These are phyloP conservation scores for Entrophospora sp. DNA, from an alignment of 192 early-diverging fungal species.

Conservation along the genomic window DNA sequence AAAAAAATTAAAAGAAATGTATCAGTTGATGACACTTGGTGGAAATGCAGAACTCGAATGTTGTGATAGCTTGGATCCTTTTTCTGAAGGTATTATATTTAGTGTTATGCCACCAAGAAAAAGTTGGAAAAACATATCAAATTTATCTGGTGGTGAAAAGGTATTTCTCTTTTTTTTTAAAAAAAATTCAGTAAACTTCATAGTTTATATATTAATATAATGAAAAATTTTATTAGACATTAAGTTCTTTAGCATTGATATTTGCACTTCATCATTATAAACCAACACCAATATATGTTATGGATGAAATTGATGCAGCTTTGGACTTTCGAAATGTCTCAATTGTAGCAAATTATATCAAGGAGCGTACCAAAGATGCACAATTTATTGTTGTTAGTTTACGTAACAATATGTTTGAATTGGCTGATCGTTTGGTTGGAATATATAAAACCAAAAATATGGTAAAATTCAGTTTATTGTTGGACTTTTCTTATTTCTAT, in stretches of 20 bases:
- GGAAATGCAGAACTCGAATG: constrained; percentile 98
- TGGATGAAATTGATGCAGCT: constrained; percentile 99
- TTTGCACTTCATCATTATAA: constrained; percentile 99
- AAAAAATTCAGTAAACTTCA: too few species aligned
- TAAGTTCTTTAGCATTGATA: constrained; percentile 96
- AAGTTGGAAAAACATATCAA: constrained; percentile 99
- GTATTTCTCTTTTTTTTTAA: constrained; percentile 34
- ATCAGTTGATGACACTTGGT: constrained; percentile 97
- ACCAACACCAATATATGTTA: constrained; percentile 98
- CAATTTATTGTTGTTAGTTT: constrained; percentile 99
- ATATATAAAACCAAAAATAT: constrained; percentile 94
- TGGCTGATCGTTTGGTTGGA: constrained; percentile 95
- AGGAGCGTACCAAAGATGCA: constrained; percentile 91
- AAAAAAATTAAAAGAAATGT: constrained; percentile 97
- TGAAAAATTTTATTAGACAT: constrained; percentile 53
- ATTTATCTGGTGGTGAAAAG: constrained; percentile 99
- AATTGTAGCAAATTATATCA: constrained; percentile 98
- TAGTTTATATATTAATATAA: neutral
- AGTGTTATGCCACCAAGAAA: constrained; percentile 99
- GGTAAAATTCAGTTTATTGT: neutral
- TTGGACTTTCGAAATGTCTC: constrained; percentile 98
- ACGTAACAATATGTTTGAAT: constrained; percentile 99
- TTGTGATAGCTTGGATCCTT: constrained; percentile 95
- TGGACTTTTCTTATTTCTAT: neutral
- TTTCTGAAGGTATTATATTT: constrained; percentile 97